A percentile compares a stretch with the other conserved stretches of the same genome.
These are phyloP conservation scores for Fusarium odoratissimum DNA, from an alignment of 2,329 filamentous ascomycete genomes.

Conservation along the genomic window DNA sequence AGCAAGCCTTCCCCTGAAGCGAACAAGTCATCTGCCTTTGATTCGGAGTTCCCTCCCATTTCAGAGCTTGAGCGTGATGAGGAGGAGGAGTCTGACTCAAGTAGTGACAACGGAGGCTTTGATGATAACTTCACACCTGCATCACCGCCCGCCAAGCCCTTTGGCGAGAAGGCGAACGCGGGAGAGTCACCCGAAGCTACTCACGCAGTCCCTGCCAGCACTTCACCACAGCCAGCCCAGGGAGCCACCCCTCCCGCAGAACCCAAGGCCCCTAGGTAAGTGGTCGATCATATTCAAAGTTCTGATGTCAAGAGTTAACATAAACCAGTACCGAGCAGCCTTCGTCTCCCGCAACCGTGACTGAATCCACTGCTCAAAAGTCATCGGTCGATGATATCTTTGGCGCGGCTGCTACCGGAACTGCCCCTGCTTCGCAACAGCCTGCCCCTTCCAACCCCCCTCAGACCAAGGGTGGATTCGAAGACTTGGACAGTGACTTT, in stretches of 20 bases:
- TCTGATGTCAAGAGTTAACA: conserved; percentile 15
- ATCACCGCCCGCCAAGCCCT: conserved; percentile 56
- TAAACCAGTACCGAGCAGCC: conserved; percentile 45
- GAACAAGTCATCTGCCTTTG: conserved; percentile 65
- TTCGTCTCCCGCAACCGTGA: conserved; percentile 49
- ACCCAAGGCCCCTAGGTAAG: conserved; percentile 44
- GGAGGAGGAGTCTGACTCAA: conserved; percentile 80
- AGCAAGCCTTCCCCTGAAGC: conserved; percentile 56
- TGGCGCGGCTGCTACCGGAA: conserved; percentile 48
- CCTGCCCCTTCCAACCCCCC: conserved; percentile 50
- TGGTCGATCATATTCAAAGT: not conserved
- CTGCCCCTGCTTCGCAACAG: conserved; percentile 44
- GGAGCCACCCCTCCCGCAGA: conserved; percentile 37
- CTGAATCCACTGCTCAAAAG: conserved; percentile 45
- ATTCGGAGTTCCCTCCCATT: conserved; percentile 91
- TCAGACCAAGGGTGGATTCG: conserved; percentile 67
- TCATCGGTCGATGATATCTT: conserved; percentile 58
- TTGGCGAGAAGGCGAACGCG: conserved; percentile 31
- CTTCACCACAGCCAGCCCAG: conserved; percentile 42
- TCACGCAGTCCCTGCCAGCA: conserved; percentile 11
- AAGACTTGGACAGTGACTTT: conserved; percentile 83
- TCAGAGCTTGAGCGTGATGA: conserved; percentile 81
- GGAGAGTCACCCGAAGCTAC: conserved; percentile 24
- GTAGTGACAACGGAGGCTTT: conserved; percentile 84
- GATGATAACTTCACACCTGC: conserved; percentile 90